Conservation (phyloP, 192 early-diverging fungal genomes). For the Rhizophagus sp. region DNA sequence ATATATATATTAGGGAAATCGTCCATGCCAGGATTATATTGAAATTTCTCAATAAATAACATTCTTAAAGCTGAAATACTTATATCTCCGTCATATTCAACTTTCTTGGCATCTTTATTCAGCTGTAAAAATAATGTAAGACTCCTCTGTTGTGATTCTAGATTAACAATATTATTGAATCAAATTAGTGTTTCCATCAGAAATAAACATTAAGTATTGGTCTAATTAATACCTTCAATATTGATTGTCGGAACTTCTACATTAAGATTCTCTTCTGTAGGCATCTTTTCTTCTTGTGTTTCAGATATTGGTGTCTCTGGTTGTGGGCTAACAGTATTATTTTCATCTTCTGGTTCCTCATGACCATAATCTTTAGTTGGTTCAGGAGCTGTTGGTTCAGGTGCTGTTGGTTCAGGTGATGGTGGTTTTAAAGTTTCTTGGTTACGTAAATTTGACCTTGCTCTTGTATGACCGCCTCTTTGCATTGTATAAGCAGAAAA, state of each 20-base stretch:
- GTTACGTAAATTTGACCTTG: not conserved
- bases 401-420: not conserved
- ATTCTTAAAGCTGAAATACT: conserved; percentile 62
- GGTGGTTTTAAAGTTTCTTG: not conserved
- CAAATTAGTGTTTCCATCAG: not conserved
- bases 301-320: not conserved
- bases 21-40: conserved; percentile 59
- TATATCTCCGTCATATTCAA: conserved; percentile 51
- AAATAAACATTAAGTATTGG: not conserved
- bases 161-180: not conserved
- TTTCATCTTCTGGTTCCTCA: not conserved
- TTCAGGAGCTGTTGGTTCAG: not conserved
- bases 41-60: conserved; percentile 75
- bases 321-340: not conserved
- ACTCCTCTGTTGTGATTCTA: conserved; percentile 31
- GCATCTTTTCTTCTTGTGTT: not conserved
- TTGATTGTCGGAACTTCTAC: not conserved
- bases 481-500: conserved; percentile 19
- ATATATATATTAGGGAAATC: conserved; percentile 72
- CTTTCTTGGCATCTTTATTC: conserved; percentile 62
- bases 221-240: conserved; percentile 10
- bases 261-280: not conserved
- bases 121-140: conserved; percentile 63
- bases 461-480: not conserved
- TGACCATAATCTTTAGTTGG: not conserved